Conservation (phyloP, 1,284 basidiomycete genomes). For the Rhodotorula sp. region DNA sequence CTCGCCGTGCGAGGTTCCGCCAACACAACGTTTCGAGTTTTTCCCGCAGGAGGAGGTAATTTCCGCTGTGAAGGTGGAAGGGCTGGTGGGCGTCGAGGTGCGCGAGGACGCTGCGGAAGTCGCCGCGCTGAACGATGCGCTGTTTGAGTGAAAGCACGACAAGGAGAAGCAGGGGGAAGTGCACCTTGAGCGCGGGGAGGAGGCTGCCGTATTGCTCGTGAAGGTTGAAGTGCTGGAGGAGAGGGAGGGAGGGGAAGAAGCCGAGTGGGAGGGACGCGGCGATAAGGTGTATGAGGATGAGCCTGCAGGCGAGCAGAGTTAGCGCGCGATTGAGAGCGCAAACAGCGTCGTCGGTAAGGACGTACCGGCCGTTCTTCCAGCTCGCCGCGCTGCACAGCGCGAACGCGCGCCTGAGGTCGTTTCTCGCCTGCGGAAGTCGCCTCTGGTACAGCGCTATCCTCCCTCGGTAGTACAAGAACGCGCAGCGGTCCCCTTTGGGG, state of each 20-base stretch:
- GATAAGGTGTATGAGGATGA: constrained; percentile 52
- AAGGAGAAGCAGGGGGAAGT: background rate
- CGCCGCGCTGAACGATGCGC: constrained; percentile 20
- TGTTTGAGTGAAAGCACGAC: too few species aligned
- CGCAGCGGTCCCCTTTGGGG: constrained; percentile 50
- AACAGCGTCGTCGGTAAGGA: background rate
- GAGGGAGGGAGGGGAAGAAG: constrained; percentile 46
- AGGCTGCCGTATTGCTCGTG: constrained; percentile 44
- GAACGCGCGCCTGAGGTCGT: constrained; percentile 52
- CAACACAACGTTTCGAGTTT: constrained; percentile 53
- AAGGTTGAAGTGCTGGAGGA: constrained; percentile 49
- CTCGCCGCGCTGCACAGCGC: constrained; percentile 47
- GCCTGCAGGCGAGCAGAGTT: constrained; percentile 21
- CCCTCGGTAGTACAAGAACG: constrained; percentile 54
- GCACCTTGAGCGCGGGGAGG: constrained; percentile 33
- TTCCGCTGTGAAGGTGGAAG: constrained; percentile 50
- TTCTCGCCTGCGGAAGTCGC: constrained; percentile 48
- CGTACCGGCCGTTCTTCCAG: constrained; percentile 47
- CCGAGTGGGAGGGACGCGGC: constrained; percentile 52
- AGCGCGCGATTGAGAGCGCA: too few species aligned
- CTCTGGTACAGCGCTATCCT: constrained; percentile 53
- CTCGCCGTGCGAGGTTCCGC: constrained; percentile 52
- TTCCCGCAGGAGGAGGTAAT: constrained; percentile 52
- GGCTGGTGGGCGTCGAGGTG: constrained; percentile 49
- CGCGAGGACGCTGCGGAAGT: constrained; percentile 45